Percentiles rank a stretch among this genome's conserved stretches.
These are phyloP conservation scores for Leishmania braziliensis DNA, from an alignment of 208 protist genomes.

Conservation along the genomic window DNA sequence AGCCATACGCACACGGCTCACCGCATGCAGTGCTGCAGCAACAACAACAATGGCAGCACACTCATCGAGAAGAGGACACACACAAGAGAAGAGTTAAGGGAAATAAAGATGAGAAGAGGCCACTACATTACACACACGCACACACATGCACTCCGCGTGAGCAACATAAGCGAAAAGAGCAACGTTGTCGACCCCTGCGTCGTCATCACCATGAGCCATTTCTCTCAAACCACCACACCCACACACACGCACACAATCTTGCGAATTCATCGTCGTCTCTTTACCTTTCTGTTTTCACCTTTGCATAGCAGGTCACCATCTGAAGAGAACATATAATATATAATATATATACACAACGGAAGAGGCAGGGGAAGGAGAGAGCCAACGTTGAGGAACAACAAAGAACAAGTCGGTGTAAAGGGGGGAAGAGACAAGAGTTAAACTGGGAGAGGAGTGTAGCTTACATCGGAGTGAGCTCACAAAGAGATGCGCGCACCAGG, in stretches of 20 bases:
- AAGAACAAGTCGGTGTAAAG: not conserved
- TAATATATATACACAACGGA: too few relatives aligned
- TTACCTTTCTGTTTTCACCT: not conserved
- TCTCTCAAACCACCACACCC: not conserved
- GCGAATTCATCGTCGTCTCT: not conserved
- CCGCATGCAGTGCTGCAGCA: not conserved
- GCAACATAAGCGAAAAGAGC: not conserved
- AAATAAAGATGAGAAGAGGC: not conserved
- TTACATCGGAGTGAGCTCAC: slow-evolving; percentile 5
- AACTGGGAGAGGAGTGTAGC: not conserved
- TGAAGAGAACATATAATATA: not conserved
- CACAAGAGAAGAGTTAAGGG: not conserved
- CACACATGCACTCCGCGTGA: not conserved
- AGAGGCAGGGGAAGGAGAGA: not conserved
- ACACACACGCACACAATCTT: not conserved
- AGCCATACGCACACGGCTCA: not conserved
- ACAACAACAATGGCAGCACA: not conserved
- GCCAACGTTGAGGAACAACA: not conserved
- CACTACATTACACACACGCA: not conserved
- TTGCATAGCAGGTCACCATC: not conserved
- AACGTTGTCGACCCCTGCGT: not conserved
- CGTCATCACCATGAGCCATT: not conserved
- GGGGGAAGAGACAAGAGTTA: not conserved
- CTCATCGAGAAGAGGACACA: not conserved
- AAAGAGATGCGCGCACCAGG: not conserved